These are phyloP conservation scores for Breviolum minutum DNA, from an alignment of 73 alveolate species.

Conservation along the genomic window DNA sequence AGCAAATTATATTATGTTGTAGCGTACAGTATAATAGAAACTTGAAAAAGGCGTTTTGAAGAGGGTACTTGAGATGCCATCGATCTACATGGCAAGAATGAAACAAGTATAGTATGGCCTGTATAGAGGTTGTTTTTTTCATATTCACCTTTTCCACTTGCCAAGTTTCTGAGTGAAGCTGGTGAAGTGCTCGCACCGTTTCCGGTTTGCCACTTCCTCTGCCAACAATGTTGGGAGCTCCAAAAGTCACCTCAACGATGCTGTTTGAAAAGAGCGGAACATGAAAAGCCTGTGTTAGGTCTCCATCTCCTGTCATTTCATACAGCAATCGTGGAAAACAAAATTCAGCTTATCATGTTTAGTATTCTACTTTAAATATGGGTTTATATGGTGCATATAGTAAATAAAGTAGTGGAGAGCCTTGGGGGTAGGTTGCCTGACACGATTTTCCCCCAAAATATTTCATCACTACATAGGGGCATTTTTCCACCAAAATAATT, in stretches of 20 bases:
- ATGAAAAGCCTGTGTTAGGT: background rate
- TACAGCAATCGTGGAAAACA: no score
- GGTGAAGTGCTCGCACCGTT: constrained; percentile 32
- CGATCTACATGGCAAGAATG: background rate
- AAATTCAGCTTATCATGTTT: no score
- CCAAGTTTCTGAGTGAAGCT: constrained; percentile 30
- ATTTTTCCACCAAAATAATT: no score
- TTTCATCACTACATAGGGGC: no score
- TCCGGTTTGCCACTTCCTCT: constrained; percentile 81
- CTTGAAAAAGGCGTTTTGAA: no score
- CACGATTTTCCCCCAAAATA: no score
- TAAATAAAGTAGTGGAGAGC: no score
- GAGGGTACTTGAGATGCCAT: background rate
- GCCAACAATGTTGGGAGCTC: constrained; percentile 83
- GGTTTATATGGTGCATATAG: background rate
- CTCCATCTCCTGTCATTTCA: background rate
- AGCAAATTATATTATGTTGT: background rate
- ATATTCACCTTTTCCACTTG: background rate
- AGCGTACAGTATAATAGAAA: background rate
- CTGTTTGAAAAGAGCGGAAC: background rate
- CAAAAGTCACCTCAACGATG: constrained; percentile 66
- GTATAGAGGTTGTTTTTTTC: background rate
- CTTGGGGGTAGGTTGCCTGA: no score
- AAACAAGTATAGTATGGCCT: background rate
- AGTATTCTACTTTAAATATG: no score